Percentiles rank a stretch among this genome's conserved stretches.
Evolutionary conservation across 805 yeast genomes (phyloP).

Genomic region (Pichia exigua): DNA sequence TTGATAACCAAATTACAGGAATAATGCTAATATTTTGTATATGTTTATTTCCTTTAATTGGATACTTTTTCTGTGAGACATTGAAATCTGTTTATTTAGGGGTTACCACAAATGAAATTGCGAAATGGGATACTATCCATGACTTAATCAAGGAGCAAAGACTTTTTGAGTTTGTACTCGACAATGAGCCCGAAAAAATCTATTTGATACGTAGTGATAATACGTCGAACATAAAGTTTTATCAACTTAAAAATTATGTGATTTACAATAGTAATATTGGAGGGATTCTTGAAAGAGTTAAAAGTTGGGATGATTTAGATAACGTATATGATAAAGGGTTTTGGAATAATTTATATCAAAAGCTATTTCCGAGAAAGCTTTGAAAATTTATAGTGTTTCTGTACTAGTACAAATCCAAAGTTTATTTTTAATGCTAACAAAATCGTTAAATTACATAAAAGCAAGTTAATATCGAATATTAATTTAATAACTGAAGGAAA

Average conservation of each 20-base stretch:
- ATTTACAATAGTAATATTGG: conserved; percentile 1
- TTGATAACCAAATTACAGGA: conserved; percentile 34
- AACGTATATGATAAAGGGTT: conserved; percentile 48
- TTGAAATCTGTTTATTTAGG: conserved; percentile 44
- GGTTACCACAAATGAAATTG: conserved; percentile 48
- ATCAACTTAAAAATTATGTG: background rate
- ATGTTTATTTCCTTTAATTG: conserved; percentile 31
- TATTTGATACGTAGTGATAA: background rate
- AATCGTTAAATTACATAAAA: background rate
- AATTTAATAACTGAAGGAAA: background rate
- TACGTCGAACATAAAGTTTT: background rate
- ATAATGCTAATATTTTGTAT: conserved; percentile 33
- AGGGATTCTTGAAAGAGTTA: conserved; percentile 8
- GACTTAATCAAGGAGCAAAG: conserved; percentile 26
- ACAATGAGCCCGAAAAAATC: background rate
- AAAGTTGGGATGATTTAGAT: conserved; percentile 26
- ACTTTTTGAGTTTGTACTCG: conserved; percentile 22
- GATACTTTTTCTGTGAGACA: conserved; percentile 34
- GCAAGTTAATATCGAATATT: background rate
- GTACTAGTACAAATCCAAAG: background rate
- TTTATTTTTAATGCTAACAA: background rate
- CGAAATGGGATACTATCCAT: conserved; percentile 47
- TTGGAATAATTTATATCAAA: conserved; percentile 30
- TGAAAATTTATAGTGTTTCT: background rate
- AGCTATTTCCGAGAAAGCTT: conserved; percentile 22